phyloP scores from a whole-genome alignment of 139 green algal genomes.

The Raphidocelis subcapitata region DNA sequence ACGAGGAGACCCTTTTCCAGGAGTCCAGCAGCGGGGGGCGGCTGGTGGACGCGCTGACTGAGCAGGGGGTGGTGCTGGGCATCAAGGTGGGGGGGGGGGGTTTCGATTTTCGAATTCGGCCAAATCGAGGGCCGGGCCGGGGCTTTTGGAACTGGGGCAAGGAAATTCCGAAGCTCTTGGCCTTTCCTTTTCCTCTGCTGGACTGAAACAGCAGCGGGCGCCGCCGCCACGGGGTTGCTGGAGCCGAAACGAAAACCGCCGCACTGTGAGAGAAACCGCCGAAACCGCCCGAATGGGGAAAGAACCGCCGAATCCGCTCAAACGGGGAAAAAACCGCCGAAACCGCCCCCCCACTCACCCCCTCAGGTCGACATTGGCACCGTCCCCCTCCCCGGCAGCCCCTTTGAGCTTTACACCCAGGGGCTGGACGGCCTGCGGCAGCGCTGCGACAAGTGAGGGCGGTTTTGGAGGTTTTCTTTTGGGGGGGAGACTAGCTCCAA shows the following conservation, averaged over 20 bases:
- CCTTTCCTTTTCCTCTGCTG: no score
- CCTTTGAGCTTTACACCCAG: slow-evolving; percentile 39
- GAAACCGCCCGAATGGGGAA: no score
- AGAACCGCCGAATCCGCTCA: no score
- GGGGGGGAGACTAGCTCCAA: no score
- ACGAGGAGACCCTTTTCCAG: slow-evolving; percentile 93
- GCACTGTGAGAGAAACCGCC: no score
- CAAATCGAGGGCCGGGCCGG: slow-evolving; percentile 2
- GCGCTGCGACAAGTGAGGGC: slow-evolving; percentile 55
- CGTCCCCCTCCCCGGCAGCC: slow-evolving; percentile 51
- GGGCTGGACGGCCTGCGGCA: slow-evolving; percentile 84
- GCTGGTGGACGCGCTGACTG: slow-evolving; percentile 71
- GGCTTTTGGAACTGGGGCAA: slow-evolving; percentile 9
- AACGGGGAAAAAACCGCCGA: no score
- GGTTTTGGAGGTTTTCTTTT: no score
- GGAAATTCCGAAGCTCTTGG: background rate
- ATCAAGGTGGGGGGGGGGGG: slow-evolving; percentile 88
- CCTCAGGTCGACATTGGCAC: slow-evolving; percentile 40
- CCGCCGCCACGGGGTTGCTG: no score
- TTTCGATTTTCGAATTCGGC: background rate
- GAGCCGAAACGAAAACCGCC: no score
- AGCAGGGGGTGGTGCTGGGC: slow-evolving; percentile 71
- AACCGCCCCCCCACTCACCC: background rate
- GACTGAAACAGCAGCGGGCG: no score
- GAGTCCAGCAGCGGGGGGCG: slow-evolving; percentile 35